A percentile compares a stretch with the other conserved stretches of the same genome.
Conservation (phyloP, 2,329 filamentous ascomycete genomes). For the Colletotrichum theobromicola region DNA sequence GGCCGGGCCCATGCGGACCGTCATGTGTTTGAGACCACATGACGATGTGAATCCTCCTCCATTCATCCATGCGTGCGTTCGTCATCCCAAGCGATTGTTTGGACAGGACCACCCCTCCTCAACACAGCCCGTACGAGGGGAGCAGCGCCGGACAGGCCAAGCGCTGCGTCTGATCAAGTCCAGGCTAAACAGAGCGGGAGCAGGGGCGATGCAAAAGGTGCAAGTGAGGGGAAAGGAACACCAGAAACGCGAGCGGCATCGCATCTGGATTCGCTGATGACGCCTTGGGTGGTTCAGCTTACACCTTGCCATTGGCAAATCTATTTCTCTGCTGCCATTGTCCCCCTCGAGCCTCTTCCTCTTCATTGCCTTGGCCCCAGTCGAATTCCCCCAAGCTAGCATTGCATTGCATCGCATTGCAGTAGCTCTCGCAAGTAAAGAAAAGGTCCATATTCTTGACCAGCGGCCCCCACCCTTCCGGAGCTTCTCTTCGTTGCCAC, state of each 20-base stretch:
- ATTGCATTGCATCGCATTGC: constrained; percentile 2
- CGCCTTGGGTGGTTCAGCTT: background rate
- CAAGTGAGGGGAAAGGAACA: background rate
- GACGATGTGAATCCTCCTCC: constrained; percentile 1
- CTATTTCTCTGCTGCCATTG: background rate
- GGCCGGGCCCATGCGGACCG: background rate
- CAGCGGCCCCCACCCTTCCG: background rate
- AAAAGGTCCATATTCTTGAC: background rate
- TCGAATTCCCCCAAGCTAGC: background rate
- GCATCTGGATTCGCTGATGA: background rate
- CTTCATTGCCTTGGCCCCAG: background rate
- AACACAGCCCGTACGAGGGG: background rate
- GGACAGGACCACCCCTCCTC: background rate
- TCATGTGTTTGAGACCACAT: constrained; percentile 11
- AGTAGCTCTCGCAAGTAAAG: background rate
- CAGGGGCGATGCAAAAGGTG: background rate
- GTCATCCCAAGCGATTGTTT: background rate
- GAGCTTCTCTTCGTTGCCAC: constrained; percentile 3
- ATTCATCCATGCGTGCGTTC: background rate
- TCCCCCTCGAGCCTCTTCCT: background rate
- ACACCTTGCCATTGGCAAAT: background rate
- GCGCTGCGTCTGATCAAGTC: background rate
- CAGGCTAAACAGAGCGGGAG: background rate
- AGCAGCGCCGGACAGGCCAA: background rate
- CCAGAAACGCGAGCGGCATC: background rate